Evolutionary conservation across 331 rosid genomes (phyloP).

Genomic region (Spiraea crenata): DNA sequence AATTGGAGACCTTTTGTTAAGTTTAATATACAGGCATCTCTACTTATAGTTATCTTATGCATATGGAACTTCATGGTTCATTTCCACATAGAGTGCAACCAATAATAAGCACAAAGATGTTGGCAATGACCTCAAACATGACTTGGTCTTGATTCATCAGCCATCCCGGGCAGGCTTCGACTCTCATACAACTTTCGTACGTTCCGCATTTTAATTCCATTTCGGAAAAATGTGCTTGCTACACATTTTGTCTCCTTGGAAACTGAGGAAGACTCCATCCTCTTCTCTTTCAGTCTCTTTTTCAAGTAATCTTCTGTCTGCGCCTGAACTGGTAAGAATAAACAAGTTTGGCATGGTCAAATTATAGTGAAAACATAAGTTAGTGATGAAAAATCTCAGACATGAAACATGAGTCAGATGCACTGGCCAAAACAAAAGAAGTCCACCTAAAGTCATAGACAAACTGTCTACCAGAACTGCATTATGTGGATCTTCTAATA

Average conservation of each 20-base stretch:
- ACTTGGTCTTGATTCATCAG: slow-evolving; percentile 20
- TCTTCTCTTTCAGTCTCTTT: slow-evolving; percentile 45
- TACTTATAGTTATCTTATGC: neutral
- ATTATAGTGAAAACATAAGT: neutral
- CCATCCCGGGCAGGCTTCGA: slow-evolving; percentile 34
- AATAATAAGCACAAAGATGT: neutral
- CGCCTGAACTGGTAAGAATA: slow-evolving; percentile 58
- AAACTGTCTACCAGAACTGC: neutral
- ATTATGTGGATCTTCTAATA: neutral
- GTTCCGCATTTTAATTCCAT: slow-evolving; percentile 68
- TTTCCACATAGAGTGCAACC: neutral
- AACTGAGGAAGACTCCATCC: slow-evolving; percentile 24
- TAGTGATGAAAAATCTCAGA: neutral
- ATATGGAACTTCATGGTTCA: neutral
- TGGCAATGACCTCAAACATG: slow-evolving; percentile 19
- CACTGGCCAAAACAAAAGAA: too few species aligned
- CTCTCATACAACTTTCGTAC: slow-evolving; percentile 44
- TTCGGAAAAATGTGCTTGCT: slow-evolving; percentile 68
- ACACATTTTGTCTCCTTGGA: slow-evolving; percentile 34
- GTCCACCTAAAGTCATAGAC: neutral
- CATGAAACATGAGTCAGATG: neutral
- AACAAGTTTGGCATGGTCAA: slow-evolving; percentile 16
- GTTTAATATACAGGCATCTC: neutral
- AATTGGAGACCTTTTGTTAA: too few species aligned
- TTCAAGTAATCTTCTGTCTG: slow-evolving; percentile 67